Base-by-base conservation (phyloP, 768 basidiomycete genomes). In the Suillus subalutaceus region DNA sequence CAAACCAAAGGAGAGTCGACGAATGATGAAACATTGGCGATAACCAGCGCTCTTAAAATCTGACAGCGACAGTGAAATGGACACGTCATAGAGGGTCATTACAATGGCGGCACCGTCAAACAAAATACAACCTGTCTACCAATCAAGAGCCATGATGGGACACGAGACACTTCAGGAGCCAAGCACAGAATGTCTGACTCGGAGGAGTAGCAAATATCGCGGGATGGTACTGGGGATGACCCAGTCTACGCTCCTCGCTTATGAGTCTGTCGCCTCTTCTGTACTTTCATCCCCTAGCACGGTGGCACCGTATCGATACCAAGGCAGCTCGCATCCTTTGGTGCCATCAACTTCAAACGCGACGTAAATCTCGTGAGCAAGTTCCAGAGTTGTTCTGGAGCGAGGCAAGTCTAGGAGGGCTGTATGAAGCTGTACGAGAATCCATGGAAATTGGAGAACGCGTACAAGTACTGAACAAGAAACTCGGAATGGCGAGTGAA, bases 301-400 rank as follows among this genome's bases (percentile, higher is more conserved):
- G 1, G 83, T n/a, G n/a, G n/a, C n/a, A n/a, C n/a, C n/a, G n/a
- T 90, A 41, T 88, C 92, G 1, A 93, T 97, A 65, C 96, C 96
- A 0, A 85, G 86, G 53, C 92, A 93, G 72, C 88, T 97, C 18
- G 93, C 94, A 12, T 79, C 79, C 16, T 90, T 90, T 0, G 96
- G 96, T n/a, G 84, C 84, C 13, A 85, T 98, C 23, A 85, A 86
- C 18, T 81, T 98, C 26, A 87, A 94, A 6, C 86, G 93, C 58
- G 94, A 97, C 69, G 90, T 97, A 35, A 97, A 96, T 71, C 81
- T 98, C 1, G 93, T 96, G 12, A 93, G 91, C 30, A 97, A 96
- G 72, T 94, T 6, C 96, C 96, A 1, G 94, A 96, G 73, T 79
- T 98, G 56, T 98, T 98, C 77, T 97, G 96, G 96, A 90, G 88